Evolutionary conservation across 495 filamentous ascomycete species (phyloP), one percentile per base, ranked within the genome.

Genomic region (Aspergillus nidulans): DNA sequence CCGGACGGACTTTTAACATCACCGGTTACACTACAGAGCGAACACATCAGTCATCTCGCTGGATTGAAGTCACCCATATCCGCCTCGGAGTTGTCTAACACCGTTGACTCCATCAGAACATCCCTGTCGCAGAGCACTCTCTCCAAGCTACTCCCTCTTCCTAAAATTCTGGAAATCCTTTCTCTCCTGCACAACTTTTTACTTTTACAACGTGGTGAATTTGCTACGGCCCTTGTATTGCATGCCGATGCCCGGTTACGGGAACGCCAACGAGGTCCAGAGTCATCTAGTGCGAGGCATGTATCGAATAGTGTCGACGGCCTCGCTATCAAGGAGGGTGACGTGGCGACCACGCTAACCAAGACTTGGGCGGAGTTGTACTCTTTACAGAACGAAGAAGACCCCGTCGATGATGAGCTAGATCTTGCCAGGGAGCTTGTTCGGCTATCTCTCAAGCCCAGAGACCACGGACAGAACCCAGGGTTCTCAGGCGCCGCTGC

Each of bases 141-240:
- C 23, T 88, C 90, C 40, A 86, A 86, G 53, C 72, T 97, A 3
- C 72, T 97, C 8, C 92, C 92, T 0, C 69, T 89, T 21, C 77
- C 79, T 5, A 85, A 83, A 50, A 88, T 96, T 19, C 70, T 92
- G 3, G 85, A 95, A 55, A 81, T 87, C 36, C 76, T 98, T 9
- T 76, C 81, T 40, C 73, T 96, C 20, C 80, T 96, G 0, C 82
- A 91, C 50, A 84, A 92, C 46, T 97, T 95, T 66, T 88, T 96
- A 60, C 78, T 98, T 9, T 81, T 98, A 9, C 83, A 88, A 9
- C 80, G 88, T 16, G 92, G 94, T 9, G 94, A 97, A 64, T 98
- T 98, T 68, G 90, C 90, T 6, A 81, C 92, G 57, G 84, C 88
- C 9, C 74, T 98, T 18, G 88, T 94, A 1, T 80, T 85, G 28